phyloP scores from a whole-genome alignment of 495 filamentous ascomycete genomes.

The Cetradonia linearis region DNA sequence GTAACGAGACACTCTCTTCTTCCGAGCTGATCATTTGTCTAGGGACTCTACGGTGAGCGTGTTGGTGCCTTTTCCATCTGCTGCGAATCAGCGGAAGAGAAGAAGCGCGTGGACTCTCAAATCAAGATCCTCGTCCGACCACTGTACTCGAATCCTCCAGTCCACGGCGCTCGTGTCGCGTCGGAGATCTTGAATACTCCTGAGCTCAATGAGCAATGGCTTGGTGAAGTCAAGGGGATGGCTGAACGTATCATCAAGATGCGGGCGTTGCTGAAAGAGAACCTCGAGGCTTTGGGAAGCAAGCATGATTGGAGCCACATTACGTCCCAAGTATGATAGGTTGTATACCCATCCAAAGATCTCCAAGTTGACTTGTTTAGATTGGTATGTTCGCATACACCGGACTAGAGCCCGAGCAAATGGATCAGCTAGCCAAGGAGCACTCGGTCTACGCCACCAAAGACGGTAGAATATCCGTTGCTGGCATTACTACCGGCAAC shows the following conservation, averaged over 20 bases:
- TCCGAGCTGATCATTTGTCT: slow-evolving; percentile 12
- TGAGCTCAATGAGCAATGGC: slow-evolving; percentile 83
- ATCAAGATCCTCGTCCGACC: slow-evolving; percentile 97
- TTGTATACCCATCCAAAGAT: not conserved
- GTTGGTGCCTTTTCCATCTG: slow-evolving; percentile 94
- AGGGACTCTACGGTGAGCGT: slow-evolving; percentile 97
- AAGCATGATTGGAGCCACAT: slow-evolving; percentile 98
- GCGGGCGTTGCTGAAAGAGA: slow-evolving; percentile 83
- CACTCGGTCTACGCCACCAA: slow-evolving; percentile 97
- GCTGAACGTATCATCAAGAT: slow-evolving; percentile 98
- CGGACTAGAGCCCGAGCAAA: slow-evolving; percentile 82
- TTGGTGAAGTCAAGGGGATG: slow-evolving; percentile 96
- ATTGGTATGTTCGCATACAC: slow-evolving; percentile 99
- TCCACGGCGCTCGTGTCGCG: slow-evolving; percentile 92
- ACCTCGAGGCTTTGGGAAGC: slow-evolving; percentile 86
- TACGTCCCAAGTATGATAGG: slow-evolving; percentile 59
- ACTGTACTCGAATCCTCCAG: slow-evolving; percentile 94
- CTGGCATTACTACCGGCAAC: slow-evolving; percentile 88
- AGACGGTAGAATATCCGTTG: slow-evolving; percentile 95
- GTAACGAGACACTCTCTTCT: not conserved
- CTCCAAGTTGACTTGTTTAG: slow-evolving; percentile 30
- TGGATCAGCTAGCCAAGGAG: slow-evolving; percentile 88
- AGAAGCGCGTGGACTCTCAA: slow-evolving; percentile 93
- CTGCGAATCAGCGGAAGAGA: slow-evolving; percentile 74
- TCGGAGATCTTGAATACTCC: slow-evolving; percentile 85